phyloP scores from a whole-genome alignment of 345 rosid species.

The Sonneratia caseolaris region DNA sequence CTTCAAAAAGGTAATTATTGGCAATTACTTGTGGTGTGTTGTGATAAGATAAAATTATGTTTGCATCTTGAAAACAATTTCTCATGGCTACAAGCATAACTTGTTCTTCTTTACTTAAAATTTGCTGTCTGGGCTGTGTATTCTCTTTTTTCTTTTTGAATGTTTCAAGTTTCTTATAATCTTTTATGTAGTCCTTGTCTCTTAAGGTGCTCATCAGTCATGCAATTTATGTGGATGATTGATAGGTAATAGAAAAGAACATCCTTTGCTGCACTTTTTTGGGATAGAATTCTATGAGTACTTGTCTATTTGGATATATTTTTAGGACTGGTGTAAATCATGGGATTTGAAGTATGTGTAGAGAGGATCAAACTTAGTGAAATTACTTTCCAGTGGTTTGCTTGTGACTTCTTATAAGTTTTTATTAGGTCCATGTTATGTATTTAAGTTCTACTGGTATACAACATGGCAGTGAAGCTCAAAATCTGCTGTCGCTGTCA shows the following conservation, averaged over 20 bases:
- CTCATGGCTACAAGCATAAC: not conserved
- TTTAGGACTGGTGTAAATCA: not conserved
- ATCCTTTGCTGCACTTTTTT: not conserved
- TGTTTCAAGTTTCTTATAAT: not conserved
- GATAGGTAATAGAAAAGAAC: not conserved
- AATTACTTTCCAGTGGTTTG: not conserved
- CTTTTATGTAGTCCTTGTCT: not conserved
- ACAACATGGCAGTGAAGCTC: not conserved
- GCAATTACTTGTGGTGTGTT: not conserved
- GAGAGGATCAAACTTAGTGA: not conserved
- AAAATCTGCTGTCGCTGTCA: not conserved
- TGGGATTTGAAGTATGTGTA: not conserved
- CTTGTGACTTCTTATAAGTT: too few relatives aligned
- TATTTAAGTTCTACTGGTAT: not conserved
- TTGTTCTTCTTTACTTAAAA: not conserved
- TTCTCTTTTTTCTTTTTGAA: not conserved
- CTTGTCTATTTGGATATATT: not conserved
- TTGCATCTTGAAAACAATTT: not conserved
- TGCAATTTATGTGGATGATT: not conserved
- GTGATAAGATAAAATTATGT: too few relatives aligned
- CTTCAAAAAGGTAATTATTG: conserved; percentile 60
- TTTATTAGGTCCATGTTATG: too few relatives aligned
- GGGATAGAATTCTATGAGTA: not conserved
- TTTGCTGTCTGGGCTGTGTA: not conserved
- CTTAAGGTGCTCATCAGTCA: too few relatives aligned